A percentile compares a stretch with the other conserved stretches of the same genome.
phyloP scores from a whole-genome alignment of 768 basidiomycete genomes.

The Exidia glandulosa region DNA sequence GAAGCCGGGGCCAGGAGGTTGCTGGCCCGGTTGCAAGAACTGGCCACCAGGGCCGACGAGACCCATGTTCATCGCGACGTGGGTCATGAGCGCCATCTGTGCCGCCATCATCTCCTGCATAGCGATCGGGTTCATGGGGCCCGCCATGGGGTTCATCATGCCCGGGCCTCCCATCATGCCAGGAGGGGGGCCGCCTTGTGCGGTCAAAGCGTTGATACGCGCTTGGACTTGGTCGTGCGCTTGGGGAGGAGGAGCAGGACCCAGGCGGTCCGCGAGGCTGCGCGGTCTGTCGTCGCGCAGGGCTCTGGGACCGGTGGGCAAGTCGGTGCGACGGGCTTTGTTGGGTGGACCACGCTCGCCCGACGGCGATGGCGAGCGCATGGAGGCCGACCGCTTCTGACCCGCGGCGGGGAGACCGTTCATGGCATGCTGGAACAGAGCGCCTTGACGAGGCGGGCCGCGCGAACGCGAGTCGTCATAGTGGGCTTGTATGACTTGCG shows the following conservation, averaged over 20 bases:
- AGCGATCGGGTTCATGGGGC: constrained; percentile 53
- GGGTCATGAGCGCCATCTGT: constrained; percentile 88
- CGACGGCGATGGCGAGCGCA: constrained; percentile 14
- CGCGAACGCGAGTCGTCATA: constrained; percentile 38
- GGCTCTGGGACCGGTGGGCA: constrained; percentile 78
- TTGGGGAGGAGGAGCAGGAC: constrained; percentile 27
- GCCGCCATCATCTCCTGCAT: constrained; percentile 88
- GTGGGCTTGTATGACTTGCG: background rate
- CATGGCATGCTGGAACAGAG: constrained; percentile 9
- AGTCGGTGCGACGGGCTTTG: constrained; percentile 52
- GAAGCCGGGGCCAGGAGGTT: background rate
- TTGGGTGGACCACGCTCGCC: constrained; percentile 28
- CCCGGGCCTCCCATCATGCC: constrained; percentile 4
- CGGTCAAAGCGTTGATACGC: constrained; percentile 66
- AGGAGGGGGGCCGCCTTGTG: constrained; percentile 29
- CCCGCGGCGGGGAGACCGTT: constrained; percentile 8
- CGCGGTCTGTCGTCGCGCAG: constrained; percentile 46
- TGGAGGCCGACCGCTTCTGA: constrained; percentile 8
- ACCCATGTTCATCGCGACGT: constrained; percentile 79
- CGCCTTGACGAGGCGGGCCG: constrained; percentile 25
- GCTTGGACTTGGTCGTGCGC: constrained; percentile 59
- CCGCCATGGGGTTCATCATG: constrained; percentile 43
- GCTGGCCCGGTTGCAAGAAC: background rate
- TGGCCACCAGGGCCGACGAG: constrained; percentile 45
- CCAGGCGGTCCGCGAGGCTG: constrained; percentile 76